Base-by-base conservation (phyloP, 352 stramenopile genomes). In the Pythium scleroteichum region DNA sequence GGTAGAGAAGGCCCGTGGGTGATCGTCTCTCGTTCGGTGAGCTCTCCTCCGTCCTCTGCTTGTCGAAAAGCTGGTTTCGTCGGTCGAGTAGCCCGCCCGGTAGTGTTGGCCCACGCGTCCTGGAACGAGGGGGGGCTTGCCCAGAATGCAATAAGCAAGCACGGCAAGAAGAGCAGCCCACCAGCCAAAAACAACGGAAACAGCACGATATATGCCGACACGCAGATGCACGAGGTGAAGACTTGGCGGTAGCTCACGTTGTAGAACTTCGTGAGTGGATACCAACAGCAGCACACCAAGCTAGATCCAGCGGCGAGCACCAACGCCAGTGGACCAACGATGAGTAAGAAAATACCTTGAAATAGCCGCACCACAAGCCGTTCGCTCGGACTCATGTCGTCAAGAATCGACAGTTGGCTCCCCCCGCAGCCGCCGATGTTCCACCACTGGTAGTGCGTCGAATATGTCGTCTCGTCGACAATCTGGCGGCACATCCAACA, bases 401-500 rank as follows among this genome's bases (percentile, higher is more conserved):
- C 69, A 10, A 67, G 62, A 12, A n/a, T 10, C 2, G 64, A 53
- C 75, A 87, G 86, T 56, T 87, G 78, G 22, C 81, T 82, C 4
- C 78, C 78, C 26, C 70, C 66, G 19, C 78, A 88, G 6, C 79
- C 78, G 41, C 74, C 65, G n/a, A 89, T 62, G 47, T 88, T 89
- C 76, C 79, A 91, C 79, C 81, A 91, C 79, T 90, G 78, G 54
- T 96, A 97, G 63, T 97, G 90, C 24, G 86, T 73, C 0, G 90
- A 89, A 41, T 96, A 96, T 17, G 90, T 78, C 22, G 75, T 77
- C 50, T 88, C 81, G 52, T 97, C 90, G 38, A 97, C 85, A 32
- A 92, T 53, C 53, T 78, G 63, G 20, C 77, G 64, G 38, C 91
- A 97, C 24, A 96, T 82, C 88, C 89, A 97, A 67, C 91, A 97